Conservation (phyloP, 305 asterid species). For the Rubia occidens region DNA sequence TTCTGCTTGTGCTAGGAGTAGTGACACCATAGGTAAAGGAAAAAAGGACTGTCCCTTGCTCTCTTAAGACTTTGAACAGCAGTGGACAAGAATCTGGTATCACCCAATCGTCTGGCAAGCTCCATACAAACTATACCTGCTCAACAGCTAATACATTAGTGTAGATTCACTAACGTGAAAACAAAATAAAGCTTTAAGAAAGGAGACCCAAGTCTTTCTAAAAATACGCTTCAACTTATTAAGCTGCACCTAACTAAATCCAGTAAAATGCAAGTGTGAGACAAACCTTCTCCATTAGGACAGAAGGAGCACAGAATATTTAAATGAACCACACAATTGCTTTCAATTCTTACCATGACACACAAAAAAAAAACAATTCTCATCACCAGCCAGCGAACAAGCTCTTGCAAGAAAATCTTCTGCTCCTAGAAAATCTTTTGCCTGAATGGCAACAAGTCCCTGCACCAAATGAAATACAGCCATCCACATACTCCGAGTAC, state of each 20-base stretch:
- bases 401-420: constrained; percentile 68
- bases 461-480: constrained; percentile 62
- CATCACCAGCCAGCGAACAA: constrained; percentile 50
- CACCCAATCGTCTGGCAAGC: constrained; percentile 69
- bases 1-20: constrained; percentile 85
- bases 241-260: too few species aligned
- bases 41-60: constrained; percentile 47
- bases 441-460: constrained; percentile 64
- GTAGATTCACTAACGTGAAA: too few species aligned
- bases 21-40: constrained; percentile 52
- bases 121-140: constrained; percentile 83
- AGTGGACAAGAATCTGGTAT: constrained; percentile 45
- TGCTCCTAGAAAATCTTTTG: constrained; percentile 54
- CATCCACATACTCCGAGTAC: constrained; percentile 62
- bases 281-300: neutral
- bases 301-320: neutral
- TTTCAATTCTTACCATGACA: constrained; percentile 59
- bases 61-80: constrained; percentile 72
- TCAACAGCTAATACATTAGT: neutral
- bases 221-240: too few species aligned
- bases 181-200: too few species aligned
- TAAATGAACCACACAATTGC: neutral
- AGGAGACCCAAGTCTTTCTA: too few species aligned
- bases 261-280: neutral
- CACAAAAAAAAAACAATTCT: constrained; percentile 58